Conservation (phyloP, 768 basidiomycete genomes). For the Hirschioporus abietinus region DNA sequence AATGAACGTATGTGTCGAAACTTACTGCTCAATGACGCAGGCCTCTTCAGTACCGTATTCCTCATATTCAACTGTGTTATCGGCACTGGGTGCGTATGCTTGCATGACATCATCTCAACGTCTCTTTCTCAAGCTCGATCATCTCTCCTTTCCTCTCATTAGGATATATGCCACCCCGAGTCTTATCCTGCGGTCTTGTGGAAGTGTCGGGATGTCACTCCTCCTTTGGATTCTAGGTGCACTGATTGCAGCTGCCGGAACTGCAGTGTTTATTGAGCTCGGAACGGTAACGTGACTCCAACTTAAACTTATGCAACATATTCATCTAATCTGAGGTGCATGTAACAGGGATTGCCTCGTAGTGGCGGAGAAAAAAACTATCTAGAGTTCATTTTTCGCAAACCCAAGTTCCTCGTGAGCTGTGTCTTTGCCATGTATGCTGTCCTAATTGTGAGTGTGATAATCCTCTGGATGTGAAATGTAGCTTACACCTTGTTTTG, state of each 20-base stretch:
- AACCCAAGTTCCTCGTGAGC: constrained; percentile 55
- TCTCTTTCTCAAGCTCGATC: neutral
- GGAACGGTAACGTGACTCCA: constrained; percentile 47
- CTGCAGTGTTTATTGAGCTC: constrained; percentile 68
- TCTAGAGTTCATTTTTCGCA: constrained; percentile 59
- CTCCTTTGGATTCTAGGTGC: constrained; percentile 70
- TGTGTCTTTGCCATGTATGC: constrained; percentile 56
- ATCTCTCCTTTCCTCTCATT: neutral
- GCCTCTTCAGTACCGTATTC: constrained; percentile 41
- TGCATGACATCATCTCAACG: neutral
- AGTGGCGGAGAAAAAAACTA: constrained; percentile 78
- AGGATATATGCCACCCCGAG: constrained; percentile 73
- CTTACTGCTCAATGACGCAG: neutral
- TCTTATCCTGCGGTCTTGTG: constrained; percentile 60
- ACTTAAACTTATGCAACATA: neutral
- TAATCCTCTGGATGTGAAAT: neutral
- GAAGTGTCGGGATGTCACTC: constrained; percentile 65
- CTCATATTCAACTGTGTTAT: constrained; percentile 76
- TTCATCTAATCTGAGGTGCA: neutral
- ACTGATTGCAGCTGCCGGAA: constrained; percentile 57
- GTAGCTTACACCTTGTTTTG: neutral
- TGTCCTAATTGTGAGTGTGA: constrained; percentile 45
- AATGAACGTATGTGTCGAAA: neutral
- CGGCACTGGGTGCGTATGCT: constrained; percentile 54
- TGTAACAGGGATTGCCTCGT: constrained; percentile 52